Percentiles rank a stretch among this genome's conserved stretches.
phyloP scores from a whole-genome alignment of 805 yeast species.

The Gaillardinia entomophila region DNA sequence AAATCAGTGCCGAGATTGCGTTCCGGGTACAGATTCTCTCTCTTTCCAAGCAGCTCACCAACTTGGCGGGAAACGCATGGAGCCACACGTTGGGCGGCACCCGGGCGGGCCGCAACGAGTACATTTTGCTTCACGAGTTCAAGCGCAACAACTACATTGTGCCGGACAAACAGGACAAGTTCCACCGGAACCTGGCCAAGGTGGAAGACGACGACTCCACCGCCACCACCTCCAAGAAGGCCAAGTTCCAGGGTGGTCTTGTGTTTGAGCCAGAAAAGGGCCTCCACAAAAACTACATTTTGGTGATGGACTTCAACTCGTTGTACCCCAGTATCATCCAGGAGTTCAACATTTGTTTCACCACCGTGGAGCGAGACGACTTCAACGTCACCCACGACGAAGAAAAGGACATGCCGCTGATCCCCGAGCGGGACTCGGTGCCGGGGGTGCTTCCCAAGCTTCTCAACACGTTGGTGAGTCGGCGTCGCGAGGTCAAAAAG shows the following conservation, averaged over 20 bases:
- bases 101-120: conserved; percentile 93
- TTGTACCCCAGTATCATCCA: conserved; percentile 96
- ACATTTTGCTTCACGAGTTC: conserved; percentile 87
- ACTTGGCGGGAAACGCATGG: conserved; percentile 97
- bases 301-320: conserved; percentile 98
- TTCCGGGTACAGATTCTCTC: conserved; percentile 81
- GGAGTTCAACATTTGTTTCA: conserved; percentile 94
- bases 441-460: conserved; percentile 87
- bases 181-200: conserved; percentile 31
- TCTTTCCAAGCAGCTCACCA: conserved; percentile 84
- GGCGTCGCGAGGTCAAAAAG: conserved; percentile 91
- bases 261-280: conserved; percentile 98
- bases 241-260: conserved; percentile 85
- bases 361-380: conserved; percentile 77
- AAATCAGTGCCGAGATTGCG: conserved; percentile 71
- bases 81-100: conserved; percentile 91
- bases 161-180: conserved; percentile 70
- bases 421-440: conserved; percentile 52
- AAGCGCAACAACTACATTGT: conserved; percentile 71
- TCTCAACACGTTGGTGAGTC: conserved; percentile 73
- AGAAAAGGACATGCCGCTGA: conserved; percentile 60
- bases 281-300: conserved; percentile 75
- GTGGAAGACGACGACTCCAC: conserved; percentile 30
- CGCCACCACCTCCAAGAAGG: conserved; percentile 53
- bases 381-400: conserved; percentile 36